phyloP scores from a whole-genome alignment of 2,329 filamentous ascomycete species.

The Aureobasidium leucospermi region DNA sequence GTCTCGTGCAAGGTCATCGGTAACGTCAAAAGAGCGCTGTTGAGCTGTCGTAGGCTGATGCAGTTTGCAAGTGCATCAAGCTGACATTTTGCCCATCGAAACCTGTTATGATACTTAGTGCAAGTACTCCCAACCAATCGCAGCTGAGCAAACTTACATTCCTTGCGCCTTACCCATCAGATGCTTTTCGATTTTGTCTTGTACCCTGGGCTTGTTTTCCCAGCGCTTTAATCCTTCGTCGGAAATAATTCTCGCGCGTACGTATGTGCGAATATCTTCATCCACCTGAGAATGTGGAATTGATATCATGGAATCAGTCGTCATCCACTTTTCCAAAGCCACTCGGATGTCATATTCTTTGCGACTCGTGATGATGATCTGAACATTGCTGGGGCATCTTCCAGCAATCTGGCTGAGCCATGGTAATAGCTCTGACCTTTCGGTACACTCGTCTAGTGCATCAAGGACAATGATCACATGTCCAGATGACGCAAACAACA shows the following conservation, averaged over 20 bases:
- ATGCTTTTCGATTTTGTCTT: background rate
- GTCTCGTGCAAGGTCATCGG: background rate
- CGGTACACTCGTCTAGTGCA: background rate
- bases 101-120: too few relatives aligned
- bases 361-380: background rate
- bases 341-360: background rate
- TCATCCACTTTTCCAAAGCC: background rate
- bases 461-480: background rate
- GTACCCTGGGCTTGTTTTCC: background rate
- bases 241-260: background rate
- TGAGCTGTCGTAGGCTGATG: background rate
- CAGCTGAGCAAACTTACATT: background rate
- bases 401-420: background rate
- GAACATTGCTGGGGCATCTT: fast-evolving
- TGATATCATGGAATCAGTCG: background rate
- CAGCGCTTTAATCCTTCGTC: background rate
- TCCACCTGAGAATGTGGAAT: background rate
- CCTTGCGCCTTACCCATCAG: background rate
- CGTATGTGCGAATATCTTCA: constrained; percentile 1
- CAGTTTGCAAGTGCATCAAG: background rate
- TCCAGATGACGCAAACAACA: background rate
- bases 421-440: background rate
- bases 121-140: too few relatives aligned
- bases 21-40: background rate
- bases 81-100: background rate